phyloP scores from a whole-genome alignment of 1,139 yeast species.

The Kodamaea fungicola region DNA sequence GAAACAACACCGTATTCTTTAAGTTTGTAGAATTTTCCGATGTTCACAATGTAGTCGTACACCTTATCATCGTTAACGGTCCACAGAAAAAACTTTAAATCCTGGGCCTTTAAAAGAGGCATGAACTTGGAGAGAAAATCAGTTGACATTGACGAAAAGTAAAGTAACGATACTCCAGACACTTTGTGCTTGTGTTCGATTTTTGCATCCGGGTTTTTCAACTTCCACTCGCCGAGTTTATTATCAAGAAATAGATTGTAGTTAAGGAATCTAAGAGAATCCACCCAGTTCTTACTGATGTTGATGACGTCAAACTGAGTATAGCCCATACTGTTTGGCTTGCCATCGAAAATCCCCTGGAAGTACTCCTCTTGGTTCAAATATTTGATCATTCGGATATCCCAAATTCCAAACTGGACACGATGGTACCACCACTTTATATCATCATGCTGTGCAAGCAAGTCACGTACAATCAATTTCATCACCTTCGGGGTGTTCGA shows the following conservation, averaged over 20 bases:
- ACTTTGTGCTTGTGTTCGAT: constrained; percentile 21
- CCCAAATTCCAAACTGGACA: constrained; percentile 81
- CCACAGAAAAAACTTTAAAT: constrained; percentile 70
- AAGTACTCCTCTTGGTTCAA: constrained; percentile 43
- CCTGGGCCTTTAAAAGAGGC: constrained; percentile 36
- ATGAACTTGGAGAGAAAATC: constrained; percentile 35
- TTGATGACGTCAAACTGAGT: constrained; percentile 34
- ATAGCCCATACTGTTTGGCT: constrained; percentile 15
- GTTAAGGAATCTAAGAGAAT: constrained; percentile 30
- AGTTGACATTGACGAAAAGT: constrained; percentile 38
- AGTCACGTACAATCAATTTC: constrained; percentile 47
- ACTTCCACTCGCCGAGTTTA: constrained; percentile 12
- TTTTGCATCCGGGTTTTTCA: constrained; percentile 11
- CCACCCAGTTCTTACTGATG: constrained; percentile 35
- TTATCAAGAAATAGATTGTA: constrained; percentile 36
- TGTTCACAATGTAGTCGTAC: constrained; percentile 37
- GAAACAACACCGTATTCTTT: constrained; percentile 54
- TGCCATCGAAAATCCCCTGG: constrained; percentile 15
- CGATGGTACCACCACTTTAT: constrained; percentile 63
- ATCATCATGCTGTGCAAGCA: constrained; percentile 48
- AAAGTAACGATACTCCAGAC: constrained; percentile 39
- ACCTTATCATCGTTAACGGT: constrained; percentile 63
- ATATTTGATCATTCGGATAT: constrained; percentile 57
- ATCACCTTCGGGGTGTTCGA: constrained; percentile 61
- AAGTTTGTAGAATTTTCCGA: constrained; percentile 25